These are phyloP conservation scores for Solanum sejunctum DNA, from an alignment of 257 asterid species.

Conservation along the genomic window DNA sequence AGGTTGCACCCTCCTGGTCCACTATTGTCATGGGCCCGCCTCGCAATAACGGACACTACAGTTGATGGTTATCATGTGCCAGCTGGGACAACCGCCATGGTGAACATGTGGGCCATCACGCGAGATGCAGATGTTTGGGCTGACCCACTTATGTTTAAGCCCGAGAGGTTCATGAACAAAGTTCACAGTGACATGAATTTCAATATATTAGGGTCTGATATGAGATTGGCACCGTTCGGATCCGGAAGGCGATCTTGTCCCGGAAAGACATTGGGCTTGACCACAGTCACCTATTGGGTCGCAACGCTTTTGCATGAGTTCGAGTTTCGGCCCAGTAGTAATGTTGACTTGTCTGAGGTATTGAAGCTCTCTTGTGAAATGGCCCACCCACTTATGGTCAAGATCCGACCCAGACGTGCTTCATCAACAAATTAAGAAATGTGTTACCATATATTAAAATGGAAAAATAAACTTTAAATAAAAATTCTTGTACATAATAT, in stretches of 20 bases:
- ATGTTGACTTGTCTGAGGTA: conserved; percentile 40
- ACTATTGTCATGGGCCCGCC: conserved; percentile 77
- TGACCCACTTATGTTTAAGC: conserved; percentile 43
- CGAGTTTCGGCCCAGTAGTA: conserved; percentile 5
- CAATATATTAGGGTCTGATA: conserved; percentile 49
- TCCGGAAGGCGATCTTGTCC: conserved; percentile 84
- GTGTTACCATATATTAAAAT: background rate
- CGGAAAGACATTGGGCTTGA: conserved; percentile 50
- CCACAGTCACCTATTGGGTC: conserved; percentile 56
- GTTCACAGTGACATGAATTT: background rate
- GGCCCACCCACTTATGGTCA: background rate
- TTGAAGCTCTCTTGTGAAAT: conserved; percentile 13
- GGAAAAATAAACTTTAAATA: too few species aligned
- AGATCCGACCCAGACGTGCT: background rate
- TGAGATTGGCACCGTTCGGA: conserved; percentile 72
- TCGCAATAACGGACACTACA: conserved; percentile 39
- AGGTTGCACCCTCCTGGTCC: conserved; percentile 92
- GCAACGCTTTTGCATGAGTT: conserved; percentile 51
- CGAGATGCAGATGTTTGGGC: conserved; percentile 51
- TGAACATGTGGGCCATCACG: conserved; percentile 88
- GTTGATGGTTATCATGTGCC: conserved; percentile 69
- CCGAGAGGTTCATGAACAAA: conserved; percentile 37
- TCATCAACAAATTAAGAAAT: background rate
- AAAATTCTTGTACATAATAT: background rate
- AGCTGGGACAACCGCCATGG: conserved; percentile 65